Evolutionary conservation across 495 filamentous ascomycete genomes (phyloP).

Genomic region (Staphylotrichum tortipilum): DNA sequence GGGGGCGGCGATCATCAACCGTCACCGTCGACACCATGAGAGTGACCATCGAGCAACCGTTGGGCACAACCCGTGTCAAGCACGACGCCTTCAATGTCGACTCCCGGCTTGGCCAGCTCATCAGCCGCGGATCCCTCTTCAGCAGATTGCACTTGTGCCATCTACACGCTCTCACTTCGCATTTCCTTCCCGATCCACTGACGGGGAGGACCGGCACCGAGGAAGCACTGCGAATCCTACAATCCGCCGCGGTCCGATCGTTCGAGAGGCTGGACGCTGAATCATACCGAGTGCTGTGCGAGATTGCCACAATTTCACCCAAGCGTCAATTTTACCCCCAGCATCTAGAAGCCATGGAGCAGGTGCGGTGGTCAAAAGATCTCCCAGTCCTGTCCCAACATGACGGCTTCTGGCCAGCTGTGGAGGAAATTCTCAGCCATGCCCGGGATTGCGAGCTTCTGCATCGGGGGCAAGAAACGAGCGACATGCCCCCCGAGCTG

Average conservation of each 20-base stretch:
- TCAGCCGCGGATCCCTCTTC: conserved; percentile 43
- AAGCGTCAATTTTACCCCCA: conserved; percentile 25
- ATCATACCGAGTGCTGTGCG: conserved; percentile 30
- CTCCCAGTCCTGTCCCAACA: conserved; percentile 46
- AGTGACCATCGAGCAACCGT: too few species aligned
- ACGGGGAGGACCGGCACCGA: conserved; percentile 55
- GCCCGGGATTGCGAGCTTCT: conserved; percentile 5
- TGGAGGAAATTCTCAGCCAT: neutral
- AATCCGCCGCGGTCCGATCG: conserved; percentile 42
- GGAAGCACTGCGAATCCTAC: conserved; percentile 44
- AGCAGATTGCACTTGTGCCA: conserved; percentile 47
- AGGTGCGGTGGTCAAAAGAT: conserved; percentile 11
- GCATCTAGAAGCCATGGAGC: conserved; percentile 21
- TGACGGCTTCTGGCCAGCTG: conserved; percentile 31
- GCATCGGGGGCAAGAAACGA: too few species aligned
- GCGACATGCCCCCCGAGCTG: too few species aligned
- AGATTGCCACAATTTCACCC: conserved; percentile 48
- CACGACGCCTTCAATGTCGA: conserved; percentile 41
- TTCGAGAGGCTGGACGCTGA: conserved; percentile 35
- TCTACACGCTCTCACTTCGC: conserved; percentile 56
- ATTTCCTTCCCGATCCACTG: conserved; percentile 49
- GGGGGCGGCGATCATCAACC: conserved; percentile 30
- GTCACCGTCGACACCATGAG: conserved; percentile 28
- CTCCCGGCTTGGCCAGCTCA: conserved; percentile 37
- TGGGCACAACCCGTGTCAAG: conserved; percentile 16